A percentile compares a stretch with the other conserved stretches of the same genome.
Evolutionary conservation across 2,329 filamentous ascomycete genomes (phyloP).

Genomic region (Calonectria crousiana): DNA sequence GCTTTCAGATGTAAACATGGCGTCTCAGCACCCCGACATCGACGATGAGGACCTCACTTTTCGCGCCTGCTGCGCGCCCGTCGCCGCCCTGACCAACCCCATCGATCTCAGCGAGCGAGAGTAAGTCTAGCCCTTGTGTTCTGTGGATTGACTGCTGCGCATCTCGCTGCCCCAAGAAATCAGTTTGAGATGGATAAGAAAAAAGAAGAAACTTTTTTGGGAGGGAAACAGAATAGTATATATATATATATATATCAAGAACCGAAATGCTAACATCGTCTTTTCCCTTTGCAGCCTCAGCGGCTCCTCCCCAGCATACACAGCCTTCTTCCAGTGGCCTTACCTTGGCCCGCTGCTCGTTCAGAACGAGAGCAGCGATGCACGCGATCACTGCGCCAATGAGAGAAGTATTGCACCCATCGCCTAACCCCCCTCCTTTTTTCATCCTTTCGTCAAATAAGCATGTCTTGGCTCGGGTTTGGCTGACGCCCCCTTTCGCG

Average conservation of each 20-base stretch:
- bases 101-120: constrained; percentile 58
- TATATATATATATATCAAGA: not conserved
- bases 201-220: too few relatives aligned
- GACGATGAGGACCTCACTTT: constrained; percentile 51
- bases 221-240: not conserved
- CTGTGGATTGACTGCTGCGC: not conserved
- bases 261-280: not conserved
- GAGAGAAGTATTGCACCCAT: constrained; percentile 71
- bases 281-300: not conserved
- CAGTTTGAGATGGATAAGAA: not conserved
- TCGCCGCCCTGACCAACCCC: constrained; percentile 54
- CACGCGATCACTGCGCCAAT: constrained; percentile 83
- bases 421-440: too few relatives aligned
- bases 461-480: too few relatives aligned
- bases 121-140: constrained; percentile 39
- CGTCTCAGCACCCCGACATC: constrained; percentile 30
- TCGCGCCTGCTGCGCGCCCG: constrained; percentile 54
- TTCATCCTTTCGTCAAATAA: too few relatives aligned
- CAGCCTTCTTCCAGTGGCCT: constrained; percentile 69
- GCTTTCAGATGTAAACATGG: constrained; percentile 26
- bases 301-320: not conserved
- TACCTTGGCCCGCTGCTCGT: constrained; percentile 77
- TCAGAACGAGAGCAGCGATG: constrained; percentile 80
- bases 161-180: not conserved
- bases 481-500: too few relatives aligned